Base-by-base conservation (phyloP, 176 grass and related monocot species). In the Aegilops umbellulata region DNA sequence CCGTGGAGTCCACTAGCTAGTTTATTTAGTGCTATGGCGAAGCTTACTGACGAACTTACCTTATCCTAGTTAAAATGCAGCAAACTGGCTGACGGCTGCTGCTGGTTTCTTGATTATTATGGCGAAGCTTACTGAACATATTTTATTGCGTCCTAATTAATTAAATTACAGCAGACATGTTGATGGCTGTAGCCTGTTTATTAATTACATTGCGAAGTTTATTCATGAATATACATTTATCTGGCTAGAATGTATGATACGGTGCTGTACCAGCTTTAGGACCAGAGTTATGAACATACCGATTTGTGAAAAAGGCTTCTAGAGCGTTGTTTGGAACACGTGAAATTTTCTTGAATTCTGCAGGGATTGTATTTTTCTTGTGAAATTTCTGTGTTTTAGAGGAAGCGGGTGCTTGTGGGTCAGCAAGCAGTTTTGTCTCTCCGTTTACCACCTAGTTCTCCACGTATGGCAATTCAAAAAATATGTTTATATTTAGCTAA, bases 111-210 rank as follows among this genome's bases (percentile, higher is more conserved):
- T 77, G 9, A 77, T 31, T n/a, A 32, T 23, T 23, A 74, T 47
- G 12, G 39, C 15, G 13, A 74, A 17, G n/a, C 42, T 74, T 74
- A 74, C 39, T 74, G 70, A 46, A 47, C 39, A 47, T 74, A 46
- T 44, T 74, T 74, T 46, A 74, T 23, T 47, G 70, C 13, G 8
- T 26, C 70, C 39, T 74, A 46, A 23, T 74, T 74, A 74, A 74
- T 49, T 74, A 38, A 74, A 27, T 3, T 17, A 15, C 41, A 74
- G 71, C 71, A 47, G 23, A 26, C 14, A 27, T 49, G 41, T 42
- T 74, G 71, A 74, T 74, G 42, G 14, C 41, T 74, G 71, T 74
- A 74, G 41, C 41, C 41, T 74, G 71, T 72, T 72, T 27, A 74
- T 74, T 49, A 49, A 29, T 74, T 29, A 49, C 42, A 27, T 74